Base-by-base conservation (phyloP, 2,329 filamentous ascomycete species). In the Achaetomium macrosporum region DNA sequence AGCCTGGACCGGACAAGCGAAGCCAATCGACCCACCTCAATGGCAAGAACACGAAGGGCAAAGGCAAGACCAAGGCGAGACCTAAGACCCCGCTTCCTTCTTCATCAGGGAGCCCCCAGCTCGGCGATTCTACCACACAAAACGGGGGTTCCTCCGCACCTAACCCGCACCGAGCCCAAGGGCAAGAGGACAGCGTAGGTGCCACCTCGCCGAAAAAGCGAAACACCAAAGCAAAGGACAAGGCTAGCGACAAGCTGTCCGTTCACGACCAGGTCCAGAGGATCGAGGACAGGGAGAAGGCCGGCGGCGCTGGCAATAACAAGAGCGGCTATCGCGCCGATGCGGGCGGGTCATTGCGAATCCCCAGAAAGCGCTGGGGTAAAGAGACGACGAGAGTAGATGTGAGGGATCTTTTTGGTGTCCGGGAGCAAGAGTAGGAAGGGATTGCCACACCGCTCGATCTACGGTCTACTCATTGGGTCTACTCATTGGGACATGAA, bases 311-410 rank as follows among this genome's bases (percentile, higher is more conserved):
- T 2, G 9, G 15, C 20, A 33, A 30, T 31, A 37, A 43, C 29
- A 44, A 17, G 5, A 13, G 15, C 13, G 40, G 54, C 15, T 71
- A 65, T 17, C 61, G 65, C 30, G 54, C 60, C 37, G 56, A 61
- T 25, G 63, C 61, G 11, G 68, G 67, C n/a, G 68, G 67, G 19
- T 71, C 70, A 4, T 60, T 71, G 30, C 64, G 63, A 10, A 52
- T 69, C 7, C 33, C 33, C 12, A 36, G 48, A 9, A 25, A 55
- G 3, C 49, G 55, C 2, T 5, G 5, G 8, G 31, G 33, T 37
- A 51, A 30, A 17, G 25, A 17, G 33, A 25, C 19, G n/a, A 15
- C 13, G 9, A 12, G 29, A 37, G 37, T 31, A 35, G 25, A 42
- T 15, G 42, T 54, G 47, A 41, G 39, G 39, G 47, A 43, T 20